These are phyloP conservation scores for Fusarium incarnatum DNA, from an alignment of 2,329 filamentous ascomycete species.

Conservation along the genomic window DNA sequence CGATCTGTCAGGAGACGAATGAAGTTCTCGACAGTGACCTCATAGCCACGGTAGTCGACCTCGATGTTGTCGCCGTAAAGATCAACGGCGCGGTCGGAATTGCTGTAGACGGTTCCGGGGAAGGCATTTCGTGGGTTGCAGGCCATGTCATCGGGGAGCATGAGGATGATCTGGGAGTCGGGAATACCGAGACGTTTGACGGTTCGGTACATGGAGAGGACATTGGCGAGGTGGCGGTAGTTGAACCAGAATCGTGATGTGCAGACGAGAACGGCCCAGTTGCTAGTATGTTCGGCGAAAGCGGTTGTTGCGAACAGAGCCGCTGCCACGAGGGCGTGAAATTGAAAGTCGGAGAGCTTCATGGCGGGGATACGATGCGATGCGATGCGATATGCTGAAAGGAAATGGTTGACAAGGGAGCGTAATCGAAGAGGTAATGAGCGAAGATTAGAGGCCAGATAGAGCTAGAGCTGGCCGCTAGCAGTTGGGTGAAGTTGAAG, in stretches of 20 bases:
- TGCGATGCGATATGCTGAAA: constrained; percentile 6
- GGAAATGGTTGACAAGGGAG: constrained; percentile 22
- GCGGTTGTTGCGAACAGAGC: constrained; percentile 60
- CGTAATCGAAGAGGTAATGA: constrained; percentile 11
- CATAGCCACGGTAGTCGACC: constrained; percentile 97
- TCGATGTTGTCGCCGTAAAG: constrained; percentile 99
- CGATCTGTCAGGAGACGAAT: constrained; percentile 95
- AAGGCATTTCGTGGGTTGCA: constrained; percentile 99
- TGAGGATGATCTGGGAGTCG: constrained; percentile 98
- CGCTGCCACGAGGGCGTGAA: constrained; percentile 62
- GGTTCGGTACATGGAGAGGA: constrained; percentile 95
- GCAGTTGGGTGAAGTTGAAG: constrained; percentile 21
- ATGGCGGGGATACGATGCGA: constrained; percentile 52
- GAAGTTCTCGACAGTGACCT: constrained; percentile 99
- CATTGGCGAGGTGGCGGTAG: constrained; percentile 97
- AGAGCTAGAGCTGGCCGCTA: constrained; percentile 7
- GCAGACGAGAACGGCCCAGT: constrained; percentile 98
- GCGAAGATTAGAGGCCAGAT: constrained; percentile 24
- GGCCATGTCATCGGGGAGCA: constrained; percentile 99
- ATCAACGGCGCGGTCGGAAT: constrained; percentile 94
- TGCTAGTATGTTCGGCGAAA: constrained; percentile 88
- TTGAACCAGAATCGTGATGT: constrained; percentile 99
- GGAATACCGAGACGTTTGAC: constrained; percentile 98
- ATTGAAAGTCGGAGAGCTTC: constrained; percentile 61
- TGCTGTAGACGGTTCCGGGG: constrained; percentile 97